Percentiles rank a stretch among this genome's conserved stretches.
phyloP scores from a whole-genome alignment of 768 basidiomycete genomes.

The Inosperma sp. region DNA sequence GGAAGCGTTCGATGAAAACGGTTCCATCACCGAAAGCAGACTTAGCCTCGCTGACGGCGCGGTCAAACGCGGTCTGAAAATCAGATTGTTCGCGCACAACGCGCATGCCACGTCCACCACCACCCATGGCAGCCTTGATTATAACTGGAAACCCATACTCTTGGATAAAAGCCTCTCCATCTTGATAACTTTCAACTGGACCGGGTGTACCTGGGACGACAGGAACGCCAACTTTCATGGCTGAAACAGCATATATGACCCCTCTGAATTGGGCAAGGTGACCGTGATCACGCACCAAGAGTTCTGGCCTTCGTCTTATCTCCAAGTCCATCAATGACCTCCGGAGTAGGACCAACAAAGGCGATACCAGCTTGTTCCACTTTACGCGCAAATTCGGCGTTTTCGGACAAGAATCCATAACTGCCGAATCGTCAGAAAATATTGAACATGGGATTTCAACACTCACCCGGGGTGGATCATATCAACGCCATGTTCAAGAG shows the following conservation, averaged over 20 bases:
- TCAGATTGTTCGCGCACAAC: slow-evolving; percentile 93
- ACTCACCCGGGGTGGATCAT: slow-evolving; percentile 98
- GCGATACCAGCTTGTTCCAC: slow-evolving; percentile 97
- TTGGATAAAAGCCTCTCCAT: slow-evolving; percentile 85
- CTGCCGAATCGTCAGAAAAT: slow-evolving; percentile 34
- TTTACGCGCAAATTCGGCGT: slow-evolving; percentile 94
- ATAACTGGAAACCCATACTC: slow-evolving; percentile 98
- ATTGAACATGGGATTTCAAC: neutral
- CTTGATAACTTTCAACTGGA: slow-evolving; percentile 72
- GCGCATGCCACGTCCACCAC: slow-evolving; percentile 98
- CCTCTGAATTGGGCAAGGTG: slow-evolving; percentile 11
- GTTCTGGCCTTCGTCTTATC: slow-evolving; percentile 98
- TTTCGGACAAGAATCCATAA: slow-evolving; percentile 97
- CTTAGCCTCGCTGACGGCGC: slow-evolving; percentile 93
- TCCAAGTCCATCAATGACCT: slow-evolving; percentile 95
- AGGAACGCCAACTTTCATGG: slow-evolving; percentile 87
- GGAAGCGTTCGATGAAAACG: slow-evolving; percentile 97
- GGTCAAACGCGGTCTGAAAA: slow-evolving; percentile 84
- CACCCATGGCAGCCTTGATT: slow-evolving; percentile 99
- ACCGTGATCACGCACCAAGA: slow-evolving; percentile 30
- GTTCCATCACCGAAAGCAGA: slow-evolving; percentile 98
- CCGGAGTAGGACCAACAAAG: slow-evolving; percentile 92
- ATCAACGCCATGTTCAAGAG: slow-evolving; percentile 97
- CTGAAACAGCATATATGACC: slow-evolving; percentile 34
- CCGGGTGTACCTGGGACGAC: slow-evolving; percentile 99